Evolutionary conservation across 139 green algal species (phyloP), one percentile per base, ranked within the genome.

Genomic region (Tetradesmus lagerheimii): DNA sequence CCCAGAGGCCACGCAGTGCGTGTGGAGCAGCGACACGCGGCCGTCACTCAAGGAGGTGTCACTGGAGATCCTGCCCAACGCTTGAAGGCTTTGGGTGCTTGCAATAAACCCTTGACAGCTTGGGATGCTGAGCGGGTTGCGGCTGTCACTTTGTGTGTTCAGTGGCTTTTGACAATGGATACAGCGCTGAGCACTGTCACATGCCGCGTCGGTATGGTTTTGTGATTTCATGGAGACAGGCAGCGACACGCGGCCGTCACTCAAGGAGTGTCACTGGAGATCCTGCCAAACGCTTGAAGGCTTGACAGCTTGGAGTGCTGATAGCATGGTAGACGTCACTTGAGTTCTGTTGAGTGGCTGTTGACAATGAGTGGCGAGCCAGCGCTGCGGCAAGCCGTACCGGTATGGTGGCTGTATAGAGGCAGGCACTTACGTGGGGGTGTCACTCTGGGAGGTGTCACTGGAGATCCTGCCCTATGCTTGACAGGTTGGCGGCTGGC

Each of bases 221-320:
- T 50, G 4, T 50, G 43, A 50, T 50, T 50, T 4, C 43, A 8
- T 8, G 4, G 43, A 50, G 4, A 50, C 5, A 83, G 93, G 77
- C 16, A 91, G 93, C 35, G 92, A 96, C 0, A 89, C 81, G 35
- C 94, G 94, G 92, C 96, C 96, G 31, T 93, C 87, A 12, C 91
- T 98, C 35, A 96, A 96, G 79, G 39, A 98, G 96, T 98, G 27
- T 91, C 96, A 12, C 86, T 98, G 41, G 92, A 98, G 23, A 97
- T 98, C 35, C 90, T 98, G 85, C 93, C 95, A 14, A 89, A 79
- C 74, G 64, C 47, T 14, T 85, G 18, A 84, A 11, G 47, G 8
- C 18, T 16, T 23, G 47, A 23, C 20, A 14, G 12, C 2, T 62
- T 11, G 47, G 4, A 14, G 1, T 62, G 47, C 47, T 18, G 2